Evolutionary conservation across 306 rosid genomes (phyloP).

Genomic region (Psophocarpus tetragonolobus): DNA sequence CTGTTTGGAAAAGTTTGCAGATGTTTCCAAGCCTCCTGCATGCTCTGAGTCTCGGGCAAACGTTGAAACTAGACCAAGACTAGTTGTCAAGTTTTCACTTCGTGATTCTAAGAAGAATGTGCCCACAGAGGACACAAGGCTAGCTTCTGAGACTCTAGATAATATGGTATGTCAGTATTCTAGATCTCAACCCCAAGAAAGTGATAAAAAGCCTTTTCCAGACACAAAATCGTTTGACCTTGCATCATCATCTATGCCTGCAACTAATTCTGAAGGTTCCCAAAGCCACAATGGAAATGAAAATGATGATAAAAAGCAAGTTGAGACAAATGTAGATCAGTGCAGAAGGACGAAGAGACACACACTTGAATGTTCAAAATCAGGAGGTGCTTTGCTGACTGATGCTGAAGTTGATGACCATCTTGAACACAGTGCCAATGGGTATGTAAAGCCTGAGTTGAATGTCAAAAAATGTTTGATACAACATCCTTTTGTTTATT

Average conservation of each 20-base stretch:
- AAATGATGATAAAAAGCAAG: conserved; percentile 33
- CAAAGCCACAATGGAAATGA: conserved; percentile 37
- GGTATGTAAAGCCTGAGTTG: conserved; percentile 42
- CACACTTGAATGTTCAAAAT: conserved; percentile 41
- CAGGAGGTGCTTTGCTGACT: conserved; percentile 39
- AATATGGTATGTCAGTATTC: conserved; percentile 46
- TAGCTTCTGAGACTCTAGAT: conserved; percentile 40
- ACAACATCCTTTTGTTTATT: conserved; percentile 9
- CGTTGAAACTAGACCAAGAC: conserved; percentile 46
- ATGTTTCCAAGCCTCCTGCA: conserved; percentile 41
- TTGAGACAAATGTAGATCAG: conserved; percentile 39
- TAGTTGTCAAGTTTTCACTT: conserved; percentile 67
- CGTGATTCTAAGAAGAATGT: conserved; percentile 64
- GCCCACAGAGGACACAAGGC: conserved; percentile 42
- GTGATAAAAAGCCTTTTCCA: conserved; percentile 23
- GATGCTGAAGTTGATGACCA: conserved; percentile 46
- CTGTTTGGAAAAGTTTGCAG: conserved; percentile 34
- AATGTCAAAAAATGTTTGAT: conserved; percentile 18
- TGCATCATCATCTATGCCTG: conserved; percentile 34
- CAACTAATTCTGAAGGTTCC: conserved; percentile 30
- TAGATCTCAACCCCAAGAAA: conserved; percentile 40
- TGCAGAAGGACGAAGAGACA: conserved; percentile 43
- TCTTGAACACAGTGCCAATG: conserved; percentile 37
- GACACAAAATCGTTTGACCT: conserved; percentile 35
- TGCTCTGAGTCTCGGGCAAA: conserved; percentile 48